Evolutionary conservation across 345 rosid genomes (phyloP), one percentile per base, ranked within the genome.

Genomic region (Reutealis trisperma): DNA sequence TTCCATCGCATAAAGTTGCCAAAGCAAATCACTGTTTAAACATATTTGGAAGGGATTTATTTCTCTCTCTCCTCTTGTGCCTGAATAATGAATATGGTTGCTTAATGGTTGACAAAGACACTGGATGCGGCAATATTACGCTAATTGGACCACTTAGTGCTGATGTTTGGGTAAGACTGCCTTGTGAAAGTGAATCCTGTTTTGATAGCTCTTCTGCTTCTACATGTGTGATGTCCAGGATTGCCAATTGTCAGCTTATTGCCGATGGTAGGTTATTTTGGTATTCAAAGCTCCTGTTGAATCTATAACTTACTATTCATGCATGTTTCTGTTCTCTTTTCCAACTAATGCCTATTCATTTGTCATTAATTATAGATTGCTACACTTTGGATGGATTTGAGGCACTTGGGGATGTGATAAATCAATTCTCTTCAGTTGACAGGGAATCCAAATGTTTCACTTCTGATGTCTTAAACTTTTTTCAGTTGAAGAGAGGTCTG

Each of bases 101-200:
- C 73, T 67, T 80, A 55, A 66, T 74, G 37, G 59, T 75, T 79
- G 80, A 83, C 79, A 73, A 78, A 77, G 81, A 83, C 44, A 63
- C 76, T 42, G 71, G 70, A 30, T 70, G 75, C 52, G 73, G 82
- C 75, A 86, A 79, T 65, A 74, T 85, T 77, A 61, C 84, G 58
- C 82, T 94, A 75, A 86, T 89, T 72, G 74, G 87, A 47, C 88
- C 89, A 10, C 67, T 88, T 49, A 80, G 79, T 86, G 97, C 88
- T 62, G 95, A 93, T 78, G 79, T 88, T 30, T 91, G 98, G 98
- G 85, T 93, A 73, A 86, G 92, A 83, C 82, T 94, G 80, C 95
- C 97, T 52, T 78, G 83, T 75, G 86, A 87, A 79, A 71, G 41
- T 70, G 82, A 78, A 66, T 65, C 68, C 19, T 15, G 55, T 57